Base-by-base conservation (phyloP, 2,329 filamentous ascomycete genomes). In the Fusarium circinatum region DNA sequence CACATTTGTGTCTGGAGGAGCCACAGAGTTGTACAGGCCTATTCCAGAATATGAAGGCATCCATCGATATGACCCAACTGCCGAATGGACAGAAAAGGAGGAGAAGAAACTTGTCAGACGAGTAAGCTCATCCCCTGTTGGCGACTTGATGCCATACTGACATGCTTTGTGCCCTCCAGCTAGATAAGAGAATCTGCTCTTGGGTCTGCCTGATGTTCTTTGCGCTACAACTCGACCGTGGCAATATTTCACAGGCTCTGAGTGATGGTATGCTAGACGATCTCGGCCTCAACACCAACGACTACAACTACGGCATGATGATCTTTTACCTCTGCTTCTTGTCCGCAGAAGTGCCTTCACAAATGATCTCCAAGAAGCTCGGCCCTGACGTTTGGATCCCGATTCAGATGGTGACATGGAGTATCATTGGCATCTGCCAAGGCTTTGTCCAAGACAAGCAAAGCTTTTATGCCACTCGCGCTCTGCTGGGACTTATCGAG, bases 381-480 rank as follows among this genome's bases (percentile, higher is more conserved):
- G 89, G 87, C 0, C 88, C 87, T 0, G 89, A 90, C 68, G 84
- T 86, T 15, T 90, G 88, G 88, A 90, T 91, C 47, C 89, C 89
- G 0, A 80, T 87, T 45, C 88, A 89, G 74, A 89, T 91, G 83
- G 59, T 71, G 22, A 87, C 63, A 6, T 84, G 82, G 82, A 81
- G 80, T 11, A 68, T 81, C 18, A 74, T 81, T 4, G 81, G 81
- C 5, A 78, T 79, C 17, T 80, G 78, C 12, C 82, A 83, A 54
- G 80, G 78, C 3, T 76, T 79, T 7, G 73, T 83, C 24, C 77
- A 70, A 24, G 78, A 68, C 36, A 67, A 76, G 36, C 75, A 75
- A 3, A 75, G 71, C n/a, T 83, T 80, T 70, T 83, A 80, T 38
- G 76, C 77, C 3, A 81, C 79, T 6, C 79, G 84, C 89, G 62